Base-by-base conservation (phyloP, 1,139 yeast species). In the Pichia kudriavzevii region DNA sequence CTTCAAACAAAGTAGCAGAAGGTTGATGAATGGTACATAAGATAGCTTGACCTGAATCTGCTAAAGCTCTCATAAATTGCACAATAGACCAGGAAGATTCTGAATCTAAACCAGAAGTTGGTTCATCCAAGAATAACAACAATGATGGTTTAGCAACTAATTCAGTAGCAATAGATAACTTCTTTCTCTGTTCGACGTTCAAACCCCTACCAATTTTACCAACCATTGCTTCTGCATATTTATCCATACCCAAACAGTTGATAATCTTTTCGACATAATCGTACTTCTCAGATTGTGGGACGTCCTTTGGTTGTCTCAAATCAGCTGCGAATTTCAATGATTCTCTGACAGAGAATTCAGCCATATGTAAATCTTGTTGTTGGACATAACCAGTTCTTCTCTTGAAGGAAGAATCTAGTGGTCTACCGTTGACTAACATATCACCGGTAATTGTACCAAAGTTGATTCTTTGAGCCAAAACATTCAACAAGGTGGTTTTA, bases 121-220 rank as follows among this genome's bases (percentile, higher is more conserved):
- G 74, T 44, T 68, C 74, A 55, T 69, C 75, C 46, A 69, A 58
- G 51, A 69, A 69, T 36, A 69, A 52, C 40, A 69, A 53, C 19
- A 69, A 52, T 21, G 66, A 61, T 19, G 75, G 75, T 42, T 68
- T 69, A 19, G 75, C 72, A 34, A 66, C 74, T 38, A 69, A 53
- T 47, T 69, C 75, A 18, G 68, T 69, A 41, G 72, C 82, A 56
- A 76, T 75, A 2, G 79, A 69, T 35, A 74, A 59, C 52, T 71
- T 73, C 56, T 74, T 74, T 44, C 78, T 61, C 56, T 75, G 81
- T 47, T 75, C 80, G 26, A 75, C 80, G 46, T 73, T 75, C 39
- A 72, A 60, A 38, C 79, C 79, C 43, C 59, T 60, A 33, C 78
- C 78, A 20, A 64, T 49, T 15, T 56, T 59, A 43, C 79, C 79